Evolutionary conservation across 257 asterid genomes (phyloP).

Genomic region (Jasminum sambac): DNA sequence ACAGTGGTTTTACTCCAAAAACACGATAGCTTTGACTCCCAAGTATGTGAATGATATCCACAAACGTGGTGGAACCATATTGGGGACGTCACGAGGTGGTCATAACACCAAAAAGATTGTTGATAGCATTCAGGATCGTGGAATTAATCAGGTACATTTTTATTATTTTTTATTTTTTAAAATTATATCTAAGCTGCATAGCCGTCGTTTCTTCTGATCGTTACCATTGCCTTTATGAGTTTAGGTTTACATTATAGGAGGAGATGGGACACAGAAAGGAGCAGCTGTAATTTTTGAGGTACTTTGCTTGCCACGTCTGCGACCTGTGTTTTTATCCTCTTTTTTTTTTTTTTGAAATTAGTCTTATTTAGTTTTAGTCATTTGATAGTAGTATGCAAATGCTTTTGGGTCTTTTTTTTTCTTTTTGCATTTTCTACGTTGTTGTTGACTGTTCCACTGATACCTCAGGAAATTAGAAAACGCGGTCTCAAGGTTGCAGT

Average conservation of each 20-base stretch:
- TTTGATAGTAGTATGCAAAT: not conserved
- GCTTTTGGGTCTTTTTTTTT: not conserved
- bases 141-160: constrained; percentile 89
- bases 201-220: not conserved
- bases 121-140: constrained; percentile 90
- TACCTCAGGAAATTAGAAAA: constrained; percentile 62
- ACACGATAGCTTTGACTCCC: constrained; percentile 66
- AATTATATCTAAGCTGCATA: not conserved
- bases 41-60: constrained; percentile 75
- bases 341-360: not conserved
- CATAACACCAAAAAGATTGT: constrained; percentile 79
- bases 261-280: constrained; percentile 95
- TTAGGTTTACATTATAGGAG: constrained; percentile 91
- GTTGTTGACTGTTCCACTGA: not conserved
- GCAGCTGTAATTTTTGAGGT: constrained; percentile 93
- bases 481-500: constrained; percentile 88
- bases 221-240: not conserved
- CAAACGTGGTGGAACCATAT: constrained; percentile 87
- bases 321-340: not conserved
- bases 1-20: constrained; percentile 74
- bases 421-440: not conserved
- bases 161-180: no score
- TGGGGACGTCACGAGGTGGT: constrained; percentile 92
- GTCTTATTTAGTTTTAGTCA: not conserved
- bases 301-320: constrained; percentile 8